Evolutionary conservation across 2,329 filamentous ascomycete genomes (phyloP).

Genomic region (Fusarium palustre): DNA sequence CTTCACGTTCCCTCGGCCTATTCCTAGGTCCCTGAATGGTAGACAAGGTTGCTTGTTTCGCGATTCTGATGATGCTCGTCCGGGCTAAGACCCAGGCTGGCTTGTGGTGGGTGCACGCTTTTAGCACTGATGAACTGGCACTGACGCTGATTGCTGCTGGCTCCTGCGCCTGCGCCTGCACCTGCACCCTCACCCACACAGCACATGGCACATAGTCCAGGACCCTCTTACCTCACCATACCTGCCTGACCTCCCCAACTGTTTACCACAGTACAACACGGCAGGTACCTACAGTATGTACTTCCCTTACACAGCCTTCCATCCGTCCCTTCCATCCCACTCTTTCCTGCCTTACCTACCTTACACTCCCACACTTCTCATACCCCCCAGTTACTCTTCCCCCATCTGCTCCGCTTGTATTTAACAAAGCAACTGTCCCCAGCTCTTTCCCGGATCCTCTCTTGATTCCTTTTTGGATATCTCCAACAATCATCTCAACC

Average conservation of each 20-base stretch:
- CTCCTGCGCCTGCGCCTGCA: conserved; percentile 7
- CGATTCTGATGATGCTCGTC: conserved; percentile 27
- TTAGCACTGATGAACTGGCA: conserved; percentile 35
- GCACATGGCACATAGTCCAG: conserved; percentile 34
- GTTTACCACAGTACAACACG: conserved; percentile 21
- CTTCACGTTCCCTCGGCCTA: conserved; percentile 34
- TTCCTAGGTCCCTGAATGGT: conserved; percentile 33
- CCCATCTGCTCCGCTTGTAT: conserved; percentile 46
- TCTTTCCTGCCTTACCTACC: conserved; percentile 24
- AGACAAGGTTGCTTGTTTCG: conserved; percentile 17
- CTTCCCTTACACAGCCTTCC: conserved; percentile 41
- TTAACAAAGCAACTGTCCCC: conserved; percentile 48
- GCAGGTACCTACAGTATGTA: conserved; percentile 22
- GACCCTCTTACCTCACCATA: conserved; percentile 29
- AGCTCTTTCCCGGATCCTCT: conserved; percentile 45
- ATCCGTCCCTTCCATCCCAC: conserved; percentile 38
- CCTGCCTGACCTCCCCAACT: conserved; percentile 1
- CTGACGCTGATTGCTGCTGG: conserved; percentile 21
- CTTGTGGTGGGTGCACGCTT: conserved; percentile 34
- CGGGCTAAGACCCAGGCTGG: conserved; percentile 4
- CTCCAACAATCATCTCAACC: conserved; percentile 42
- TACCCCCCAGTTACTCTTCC: conserved; percentile 32
- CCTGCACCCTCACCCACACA: conserved; percentile 15
- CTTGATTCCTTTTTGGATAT: conserved; percentile 46
- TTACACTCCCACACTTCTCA: conserved; percentile 37